Evolutionary conservation across 768 basidiomycete species (phyloP), one percentile per base, ranked within the genome.

Genomic region (Omphalotus guepiniiformis): DNA sequence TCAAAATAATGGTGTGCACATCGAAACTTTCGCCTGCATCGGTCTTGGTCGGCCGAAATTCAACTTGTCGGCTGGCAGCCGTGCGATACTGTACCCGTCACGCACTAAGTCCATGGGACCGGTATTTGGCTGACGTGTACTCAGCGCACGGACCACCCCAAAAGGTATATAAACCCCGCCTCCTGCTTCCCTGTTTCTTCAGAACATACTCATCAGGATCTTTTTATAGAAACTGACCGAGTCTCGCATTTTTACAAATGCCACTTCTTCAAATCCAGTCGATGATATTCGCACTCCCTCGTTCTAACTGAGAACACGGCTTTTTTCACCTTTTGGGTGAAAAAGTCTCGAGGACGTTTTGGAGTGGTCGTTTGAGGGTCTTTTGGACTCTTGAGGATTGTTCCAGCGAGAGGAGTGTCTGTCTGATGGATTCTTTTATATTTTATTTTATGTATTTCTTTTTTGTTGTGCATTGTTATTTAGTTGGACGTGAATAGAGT

Each of bases 171-270:
- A 53, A 39, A 55, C 29, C 39, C 1, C 27, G 26, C 30, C 15
- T 49, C n/a, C 38, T 48, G 26, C 44, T 18, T 0, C 12, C 0
- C 57, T 55, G 61, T 63, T 67, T 77, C 57, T 65, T 51, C 78
- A 79, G 80, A 56, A 77, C 77, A 80, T 80, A 80, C 78, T 80
- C 79, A 78, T 76, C 78, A 80, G 78, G 79, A 80, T 80, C 78
- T 80, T 80, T 80, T 62, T 78, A 80, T 79, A 80, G 78, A 74
- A 75, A 76, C 78, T 79, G 76, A 79, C 79, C 76, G 78, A 78
- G 76, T 80, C 76, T 79, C 74, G 79, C 78, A 80, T 78, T 76
- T 79, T 77, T 79, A 78, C 68, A 70, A 77, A 75, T 80, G 78
- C 78, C 78, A 58, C 74, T 73, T 68, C 70, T 76, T 78, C 75